Base-by-base conservation (phyloP, 257 asterid species). In the Schizonepeta tenuifolia region DNA sequence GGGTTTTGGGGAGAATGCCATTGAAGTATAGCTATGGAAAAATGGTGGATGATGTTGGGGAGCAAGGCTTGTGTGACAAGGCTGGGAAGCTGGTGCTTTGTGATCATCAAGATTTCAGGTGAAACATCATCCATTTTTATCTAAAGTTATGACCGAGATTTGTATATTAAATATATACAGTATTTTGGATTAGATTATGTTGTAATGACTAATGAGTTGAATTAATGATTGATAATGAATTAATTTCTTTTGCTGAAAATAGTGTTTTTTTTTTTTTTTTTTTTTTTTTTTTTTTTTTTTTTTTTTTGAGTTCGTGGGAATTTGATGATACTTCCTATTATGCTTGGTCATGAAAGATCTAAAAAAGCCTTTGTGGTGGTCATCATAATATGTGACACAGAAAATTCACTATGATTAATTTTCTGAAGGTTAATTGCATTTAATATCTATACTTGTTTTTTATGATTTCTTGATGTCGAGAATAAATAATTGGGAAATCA, bases 21-120 rank as follows among this genome's bases (percentile, higher is more conserved):
- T 81, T 91, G 85, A 83, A 80, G 79, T 91, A 89, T 66, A 86
- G 92, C 65, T 88, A 83, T 71, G 97, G 99, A 35, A 88, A 87
- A 78, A 77, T 94, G 67, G 92, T 88, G 72, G 75, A 83, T 57
- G 84, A 82, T 55, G 83, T 88, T 65, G 96, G 95, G 11, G 99
- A 94, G 73, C 97, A 91, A 71, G 95, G 97, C 15, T 44, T 94
- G 63, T 94, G 99, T 54, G 73, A 81, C 50, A 94, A 87, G 69
- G 83, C 80, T 66, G 97, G 96, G 65, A 88, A 86, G 63, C 62
- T 85, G 47, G 83, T 88, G 44, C 83, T 73, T 35, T 94, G 99
- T 77, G 97, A 94, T 84, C 74, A 74, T 33, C 91, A 89, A 24
- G 59, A 73, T 74, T 78, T 75, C 68, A 67, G 79, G 71, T 81